Base-by-base conservation (phyloP, 306 rosid genomes). In the Cucurbita moschata region DNA sequence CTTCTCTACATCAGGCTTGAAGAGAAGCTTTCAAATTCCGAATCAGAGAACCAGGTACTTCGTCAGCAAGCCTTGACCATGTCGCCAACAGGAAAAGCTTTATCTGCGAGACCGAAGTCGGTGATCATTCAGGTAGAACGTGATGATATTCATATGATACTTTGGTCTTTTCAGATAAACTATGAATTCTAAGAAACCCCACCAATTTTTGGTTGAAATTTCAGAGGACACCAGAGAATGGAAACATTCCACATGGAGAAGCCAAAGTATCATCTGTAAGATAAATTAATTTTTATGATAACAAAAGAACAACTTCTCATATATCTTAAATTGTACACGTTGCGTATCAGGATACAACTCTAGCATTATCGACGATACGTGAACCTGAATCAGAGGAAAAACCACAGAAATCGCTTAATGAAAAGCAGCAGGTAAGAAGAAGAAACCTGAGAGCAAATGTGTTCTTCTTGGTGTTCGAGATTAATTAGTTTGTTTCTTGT, bases 361-460 rank as follows among this genome's bases (percentile, higher is more conserved):
- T 85, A 76, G 87, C 89, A 57, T 10, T 87, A 72, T 84, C 99
- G 76, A 85, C 85, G 86, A 85, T 84, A 57, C 99, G 97, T 23
- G 97, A 91, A 81, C 96, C 96, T 57, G 99, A 91, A 79, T 91
- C 97, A 50, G 99, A 95, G 89, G 99, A 92, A 81, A 95, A 87
- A 67, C 97, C 97, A 55, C 99, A 95, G 81, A 95, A 95, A 83
- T 95, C 90, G 75, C 97, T 95, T 61, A 95, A 95, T 78, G 99
- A 95, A 70, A 95, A 95, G 81, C 99, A 95, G 88, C 97, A 88
- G 84, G 99, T 87, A 81, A 82, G 91, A 83, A 85, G 75, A 30
- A 30, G 4, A 30, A 30, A 30, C 3, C 35, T 30, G 35, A 3
- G 35, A 30, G 35, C 35, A 30, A 30, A 30, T 3, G 35, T 30